Conservation (phyloP, 2,329 filamentous ascomycete species). For the Xylariaceae sp. region DNA sequence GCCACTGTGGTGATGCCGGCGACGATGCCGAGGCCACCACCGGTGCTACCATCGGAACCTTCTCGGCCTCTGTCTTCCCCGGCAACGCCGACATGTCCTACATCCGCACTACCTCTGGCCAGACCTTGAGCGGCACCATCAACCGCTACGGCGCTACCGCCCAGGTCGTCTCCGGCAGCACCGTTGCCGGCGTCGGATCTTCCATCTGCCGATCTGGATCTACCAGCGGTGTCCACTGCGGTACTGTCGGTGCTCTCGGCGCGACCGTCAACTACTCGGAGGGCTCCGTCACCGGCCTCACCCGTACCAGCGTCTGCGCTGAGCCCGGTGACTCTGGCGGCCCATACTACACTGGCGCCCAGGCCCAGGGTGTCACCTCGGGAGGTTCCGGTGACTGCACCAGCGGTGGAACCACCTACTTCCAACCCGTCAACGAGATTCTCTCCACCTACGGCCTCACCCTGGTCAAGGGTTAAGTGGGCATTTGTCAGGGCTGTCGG, state of each 20-base stretch:
- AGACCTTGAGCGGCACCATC: constrained; percentile 33
- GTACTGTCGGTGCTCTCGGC: constrained; percentile 34
- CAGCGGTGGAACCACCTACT: constrained; percentile 38
- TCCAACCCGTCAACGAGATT: constrained; percentile 42
- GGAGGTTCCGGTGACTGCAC: constrained; percentile 39
- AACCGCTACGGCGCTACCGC: constrained; percentile 35
- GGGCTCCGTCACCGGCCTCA: constrained; percentile 39
- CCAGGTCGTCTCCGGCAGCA: constrained; percentile 38
- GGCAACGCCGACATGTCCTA: constrained; percentile 39
- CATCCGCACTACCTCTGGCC: constrained; percentile 33
- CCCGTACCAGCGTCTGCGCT: constrained; percentile 39
- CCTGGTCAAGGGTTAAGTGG: constrained; percentile 24
- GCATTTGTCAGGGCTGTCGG: too few species aligned
- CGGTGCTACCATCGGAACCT: constrained; percentile 35
- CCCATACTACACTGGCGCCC: constrained; percentile 38
- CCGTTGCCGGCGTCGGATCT: constrained; percentile 33
- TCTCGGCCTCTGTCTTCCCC: constrained; percentile 38
- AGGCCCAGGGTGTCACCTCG: constrained; percentile 43
- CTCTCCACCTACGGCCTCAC: constrained; percentile 37
- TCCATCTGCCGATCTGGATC: constrained; percentile 42
- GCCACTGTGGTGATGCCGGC: constrained; percentile 38
- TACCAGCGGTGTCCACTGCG: constrained; percentile 40
- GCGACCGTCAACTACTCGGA: constrained; percentile 39
- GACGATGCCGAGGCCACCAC: constrained; percentile 30
- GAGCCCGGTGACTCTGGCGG: constrained; percentile 43